A percentile compares a stretch with the other conserved stretches of the same genome.
phyloP scores from a whole-genome alignment of 306 rosid species.

The Canavalia gladiata region DNA sequence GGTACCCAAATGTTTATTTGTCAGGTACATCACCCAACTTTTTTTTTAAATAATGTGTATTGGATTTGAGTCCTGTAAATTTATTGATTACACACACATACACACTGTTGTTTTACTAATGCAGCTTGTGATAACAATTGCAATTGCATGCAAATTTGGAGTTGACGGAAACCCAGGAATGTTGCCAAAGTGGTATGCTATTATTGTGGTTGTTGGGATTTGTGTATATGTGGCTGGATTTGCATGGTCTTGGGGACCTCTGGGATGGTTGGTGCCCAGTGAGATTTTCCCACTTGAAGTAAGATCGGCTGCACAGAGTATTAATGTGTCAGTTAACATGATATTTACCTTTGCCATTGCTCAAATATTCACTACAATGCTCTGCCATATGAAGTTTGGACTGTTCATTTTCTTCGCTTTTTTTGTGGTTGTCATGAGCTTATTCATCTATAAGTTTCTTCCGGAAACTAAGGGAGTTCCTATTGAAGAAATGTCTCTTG shows the following conservation, averaged over 20 bases:
- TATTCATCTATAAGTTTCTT: neutral
- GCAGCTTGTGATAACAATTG: too few relatives aligned
- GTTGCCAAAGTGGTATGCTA: neutral
- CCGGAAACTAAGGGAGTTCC: neutral
- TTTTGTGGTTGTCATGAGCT: neutral
- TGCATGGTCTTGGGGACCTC: constrained; percentile 13
- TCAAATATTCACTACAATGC: neutral
- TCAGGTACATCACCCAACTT: neutral
- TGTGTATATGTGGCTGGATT: neutral
- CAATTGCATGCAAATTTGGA: neutral
- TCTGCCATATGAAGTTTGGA: constrained; percentile 17
- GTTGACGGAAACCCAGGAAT: neutral
- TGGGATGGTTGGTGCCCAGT: constrained; percentile 20
- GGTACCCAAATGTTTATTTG: neutral
- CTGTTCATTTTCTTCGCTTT: neutral
- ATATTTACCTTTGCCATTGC: constrained; percentile 17
- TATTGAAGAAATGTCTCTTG: neutral
- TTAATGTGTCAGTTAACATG: neutral
- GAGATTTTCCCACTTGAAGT: neutral
- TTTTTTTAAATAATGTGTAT: too few relatives aligned
- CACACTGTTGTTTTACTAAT: too few relatives aligned
- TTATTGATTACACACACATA: too few relatives aligned
- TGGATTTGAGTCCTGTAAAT: too few relatives aligned
- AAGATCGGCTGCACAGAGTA: neutral
- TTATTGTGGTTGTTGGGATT: neutral